Base-by-base conservation (phyloP, 1,284 basidiomycete genomes). In the Fomitiporia mediterranea region DNA sequence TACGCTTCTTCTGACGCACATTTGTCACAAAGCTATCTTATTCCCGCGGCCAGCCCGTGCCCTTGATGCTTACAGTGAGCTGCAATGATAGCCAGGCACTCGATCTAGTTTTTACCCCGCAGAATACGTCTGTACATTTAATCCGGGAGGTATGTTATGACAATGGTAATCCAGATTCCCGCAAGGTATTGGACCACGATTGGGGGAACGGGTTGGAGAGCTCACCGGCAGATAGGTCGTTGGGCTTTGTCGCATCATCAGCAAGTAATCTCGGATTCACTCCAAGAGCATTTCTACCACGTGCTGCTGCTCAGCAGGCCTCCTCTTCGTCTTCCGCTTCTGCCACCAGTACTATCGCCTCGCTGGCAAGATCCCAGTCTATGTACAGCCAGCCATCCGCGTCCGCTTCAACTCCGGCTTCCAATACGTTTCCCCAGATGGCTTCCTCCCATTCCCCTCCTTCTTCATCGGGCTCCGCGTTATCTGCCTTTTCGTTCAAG, bases 41-140 rank as follows among this genome's bases (percentile, higher is more conserved):
- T 59, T 73, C 78, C 21, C 72, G 78, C 58, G 79, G 79, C 34
- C 74, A 71, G 25, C 70, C 73, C 19, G 65, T 81, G 40, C 78
- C 79, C 43, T 74, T 73, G 56, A 71, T 69, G 59, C 59, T 80
- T 48, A 69, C 68, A 3, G 55, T 81, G 13, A 71, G 74, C 60
- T 70, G 71, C 42, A 57, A 61, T 30, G 75, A 80, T 56, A 52
- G 63, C 2, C 67, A 71, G 38, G 69, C 68, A 11, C 69, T 80
- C n/a, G 72, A 79, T 57, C 64, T 74, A n/a, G 67, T 80, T 25
- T 71, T 74, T 1, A 63, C 64, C 11, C 74, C 77, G 27, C 67
- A 64, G 21, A 70, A 75, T n/a, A 66, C 76, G 32, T 62, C 67
- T 27, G 70, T 77, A n/a, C 64, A 68, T 25, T 69, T 81, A 19